Evolutionary conservation across 441 rosid genomes (phyloP), one percentile per base, ranked within the genome.

Genomic region (Euphorbia schlechtendalii): DNA sequence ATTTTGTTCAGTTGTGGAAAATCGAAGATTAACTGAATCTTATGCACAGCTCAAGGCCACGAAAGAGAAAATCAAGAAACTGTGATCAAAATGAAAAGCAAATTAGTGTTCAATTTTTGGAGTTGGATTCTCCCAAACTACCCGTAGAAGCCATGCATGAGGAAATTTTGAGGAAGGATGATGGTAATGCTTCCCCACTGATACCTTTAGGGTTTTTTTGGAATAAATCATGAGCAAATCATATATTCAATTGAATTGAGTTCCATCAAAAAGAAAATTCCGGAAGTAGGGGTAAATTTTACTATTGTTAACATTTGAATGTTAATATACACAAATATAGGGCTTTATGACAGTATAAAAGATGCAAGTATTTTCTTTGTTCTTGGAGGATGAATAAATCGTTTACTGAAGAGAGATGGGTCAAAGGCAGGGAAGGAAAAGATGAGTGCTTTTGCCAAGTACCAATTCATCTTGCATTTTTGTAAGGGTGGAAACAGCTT

Each of bases 81-180:
- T 70, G 61, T 65, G 59, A 56, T 58, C 73, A 69, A 59, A 49
- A 67, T 68, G 71, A 57, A 53, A 83, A 69, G 75, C 78, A 76
- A 80, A 80, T 64, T 67, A 81, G 65, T 11, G 73, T 84, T 71
- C 76, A 76, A 71, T 80, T 86, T 73, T 77, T 90, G 80, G 87
- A 84, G 63, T 24, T 90, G 76, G 90, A 85, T 71, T 79, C 90
- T 14, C 84, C 86, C 60, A 75, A 68, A 64, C 69, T 75, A 65
- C 76, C 71, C 54, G 45, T 61, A n/a, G 88, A 74, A 59, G 71
- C 71, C 64, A 59, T 55, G 63, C 68, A 43, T 64, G 79, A 66
- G 22, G 83, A 71, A 45, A 64, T 58, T 56, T 70, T 67, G 74
- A 79, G 80, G 69, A 85, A 77, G 70, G 78, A 80, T 66, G 77